These are phyloP conservation scores for Fusarium sp. DNA, from an alignment of 2,329 filamentous ascomycete genomes.

Conservation along the genomic window DNA sequence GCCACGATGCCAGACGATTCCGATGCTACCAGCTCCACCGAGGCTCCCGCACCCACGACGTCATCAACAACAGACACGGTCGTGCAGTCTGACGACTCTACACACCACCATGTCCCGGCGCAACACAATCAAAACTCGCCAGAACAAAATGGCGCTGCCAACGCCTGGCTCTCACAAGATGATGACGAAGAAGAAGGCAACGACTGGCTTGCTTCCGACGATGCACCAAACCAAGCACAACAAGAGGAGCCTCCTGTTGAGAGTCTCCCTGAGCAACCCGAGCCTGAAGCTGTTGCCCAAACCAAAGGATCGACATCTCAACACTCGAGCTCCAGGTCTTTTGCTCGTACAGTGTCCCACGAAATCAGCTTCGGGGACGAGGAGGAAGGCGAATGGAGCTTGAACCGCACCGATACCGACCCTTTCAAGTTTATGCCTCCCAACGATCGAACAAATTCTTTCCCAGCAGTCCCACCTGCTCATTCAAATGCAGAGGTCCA, in stretches of 20 bases:
- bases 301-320: constrained; percentile 57
- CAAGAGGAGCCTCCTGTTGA: constrained; percentile 24
- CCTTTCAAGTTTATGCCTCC: constrained; percentile 71
- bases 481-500: constrained; percentile 44
- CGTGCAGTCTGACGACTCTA: constrained; percentile 19
- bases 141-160: constrained; percentile 14
- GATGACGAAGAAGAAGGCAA: constrained; percentile 44
- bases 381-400: constrained; percentile 70
- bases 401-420: constrained; percentile 65
- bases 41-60: constrained; percentile 40
- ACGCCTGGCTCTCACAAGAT: constrained; percentile 43
- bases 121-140: constrained; percentile 17
- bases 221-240: constrained; percentile 22
- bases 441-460: constrained; percentile 72
- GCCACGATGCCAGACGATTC: constrained; percentile 56
- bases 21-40: constrained; percentile 38
- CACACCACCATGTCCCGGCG: constrained; percentile 27
- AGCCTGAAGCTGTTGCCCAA: constrained; percentile 28
- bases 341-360: constrained; percentile 73
- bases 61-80: constrained; percentile 37
- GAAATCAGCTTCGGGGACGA: constrained; percentile 72
- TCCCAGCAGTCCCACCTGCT: constrained; percentile 66
- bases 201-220: constrained; percentile 46
- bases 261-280: constrained; percentile 24
- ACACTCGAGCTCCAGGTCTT: constrained; percentile 72